Evolutionary conservation across 305 asterid species (phyloP).

Genomic region (Fraxinus baroniana): DNA sequence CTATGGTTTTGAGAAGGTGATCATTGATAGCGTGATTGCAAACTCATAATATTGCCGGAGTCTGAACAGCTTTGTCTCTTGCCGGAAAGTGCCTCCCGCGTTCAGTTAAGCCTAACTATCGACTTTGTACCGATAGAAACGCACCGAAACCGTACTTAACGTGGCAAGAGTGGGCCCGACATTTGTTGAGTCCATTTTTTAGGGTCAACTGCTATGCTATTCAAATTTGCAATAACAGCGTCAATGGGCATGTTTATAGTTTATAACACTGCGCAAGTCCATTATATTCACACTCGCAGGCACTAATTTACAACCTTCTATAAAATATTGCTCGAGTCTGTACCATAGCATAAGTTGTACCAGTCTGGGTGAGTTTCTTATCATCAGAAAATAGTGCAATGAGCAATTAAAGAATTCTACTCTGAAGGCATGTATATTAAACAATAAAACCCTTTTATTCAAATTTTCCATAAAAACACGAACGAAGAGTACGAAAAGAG

Average conservation of each 20-base stretch:
- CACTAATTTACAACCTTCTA: constrained; percentile 81
- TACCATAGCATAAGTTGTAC: constrained; percentile 93
- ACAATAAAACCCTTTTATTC: not conserved
- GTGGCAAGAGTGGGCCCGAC: too few relatives aligned
- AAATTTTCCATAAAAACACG: not conserved
- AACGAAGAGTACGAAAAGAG: not conserved
- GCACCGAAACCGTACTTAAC: too few relatives aligned
- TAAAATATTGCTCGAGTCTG: constrained; percentile 72
- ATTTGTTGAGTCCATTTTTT: too few relatives aligned
- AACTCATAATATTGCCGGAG: too few relatives aligned
- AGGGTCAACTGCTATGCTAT: constrained; percentile 69
- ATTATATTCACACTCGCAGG: constrained; percentile 79
- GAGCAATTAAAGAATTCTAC: constrained; percentile 5
- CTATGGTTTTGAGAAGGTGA: too few relatives aligned
- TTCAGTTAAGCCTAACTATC: too few relatives aligned
- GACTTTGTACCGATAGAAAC: too few relatives aligned
- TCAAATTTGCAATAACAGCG: constrained; percentile 69
- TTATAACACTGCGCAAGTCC: constrained; percentile 64
- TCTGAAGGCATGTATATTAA: not conserved
- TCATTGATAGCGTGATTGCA: too few relatives aligned
- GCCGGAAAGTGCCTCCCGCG: too few relatives aligned
- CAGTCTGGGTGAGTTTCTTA: constrained; percentile 27
- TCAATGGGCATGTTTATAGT: constrained; percentile 71
- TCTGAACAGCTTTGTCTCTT: too few relatives aligned
- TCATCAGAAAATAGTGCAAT: not conserved